Base-by-base conservation (phyloP, 2,329 filamentous ascomycete genomes). In the Cladosporium sp. region DNA sequence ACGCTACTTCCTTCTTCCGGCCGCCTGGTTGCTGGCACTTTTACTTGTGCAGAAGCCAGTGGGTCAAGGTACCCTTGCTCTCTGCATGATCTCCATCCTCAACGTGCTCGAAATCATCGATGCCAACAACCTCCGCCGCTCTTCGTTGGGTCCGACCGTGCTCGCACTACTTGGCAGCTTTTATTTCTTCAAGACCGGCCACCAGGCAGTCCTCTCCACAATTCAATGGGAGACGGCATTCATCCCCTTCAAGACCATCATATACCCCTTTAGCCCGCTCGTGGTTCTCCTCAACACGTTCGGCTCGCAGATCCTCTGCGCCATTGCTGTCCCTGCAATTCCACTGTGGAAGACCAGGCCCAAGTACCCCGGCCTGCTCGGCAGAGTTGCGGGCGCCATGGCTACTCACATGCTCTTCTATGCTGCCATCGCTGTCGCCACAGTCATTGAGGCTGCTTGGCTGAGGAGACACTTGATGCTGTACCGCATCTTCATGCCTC, bases 151-250 rank as follows among this genome's bases (percentile, higher is more conserved):
- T 0, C 93, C 95, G 24, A 82, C 95, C 47, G 85, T 96, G 69
- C 86, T 98, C 30, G 94, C 89, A 12, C 81, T 98, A n/a, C 87
- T 99, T 0, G 95, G 93, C 67, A 92, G 91, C 74, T 96, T 94
- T 79, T 90, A 97, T 82, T 99, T 89, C 83, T 99, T 99, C 87
- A 97, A 96, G 76, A 99, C 95, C 0, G 95, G 95, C 68, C 95
- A 99, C 78, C 94, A 98, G 79, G 94, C 94, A 14, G 90, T 89
- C 0, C 85, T 97, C 28, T 86, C 89, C 71, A 92, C 88, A 70
- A 94, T 99, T 74, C 95, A 99, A 76, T 99, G 95, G 95, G 95
- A 99, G 80, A 87, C 88, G 24, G 94, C 93, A 3, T 99, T 99
- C 80, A 92, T 99, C 71, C 91, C 94, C 0, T 85, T 98, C 8